Percentiles rank a stretch among this genome's conserved stretches.
Conservation (phyloP, 345 rosid species). For the Lepidium aucheri region DNA sequence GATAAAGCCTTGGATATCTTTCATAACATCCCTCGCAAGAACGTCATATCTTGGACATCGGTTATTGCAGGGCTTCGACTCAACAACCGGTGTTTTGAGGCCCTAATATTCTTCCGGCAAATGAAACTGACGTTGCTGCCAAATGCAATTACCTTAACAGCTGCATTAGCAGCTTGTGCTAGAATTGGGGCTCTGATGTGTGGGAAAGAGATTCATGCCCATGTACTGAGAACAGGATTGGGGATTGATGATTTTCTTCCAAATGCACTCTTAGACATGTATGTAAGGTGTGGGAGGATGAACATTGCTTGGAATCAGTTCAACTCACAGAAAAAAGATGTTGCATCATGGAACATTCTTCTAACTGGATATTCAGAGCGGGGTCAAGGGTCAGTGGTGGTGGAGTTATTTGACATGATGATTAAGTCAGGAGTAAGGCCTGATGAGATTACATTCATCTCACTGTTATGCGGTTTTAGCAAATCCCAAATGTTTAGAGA, state of each 20-base stretch:
- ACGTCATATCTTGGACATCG: constrained; percentile 84
- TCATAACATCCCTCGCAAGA: constrained; percentile 48
- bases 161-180: constrained; percentile 74
- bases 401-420: constrained; percentile 57
- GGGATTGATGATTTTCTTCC: constrained; percentile 52
- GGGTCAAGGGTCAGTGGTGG: constrained; percentile 53
- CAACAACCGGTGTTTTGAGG: constrained; percentile 69
- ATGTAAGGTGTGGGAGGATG: constrained; percentile 75
- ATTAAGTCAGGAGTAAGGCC: constrained; percentile 44
- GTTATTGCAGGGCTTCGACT: constrained; percentile 63
- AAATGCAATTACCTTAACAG: constrained; percentile 54
- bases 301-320: constrained; percentile 55
- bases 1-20: constrained; percentile 65
- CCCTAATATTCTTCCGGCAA: constrained; percentile 54
- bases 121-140: constrained; percentile 58
- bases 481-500: constrained; percentile 66
- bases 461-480: constrained; percentile 69
- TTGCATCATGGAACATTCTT: constrained; percentile 77
- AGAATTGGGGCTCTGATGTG: constrained; percentile 75
- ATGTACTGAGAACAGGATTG: constrained; percentile 46
- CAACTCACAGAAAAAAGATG: constrained; percentile 44
- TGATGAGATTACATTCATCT: constrained; percentile 67
- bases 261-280: constrained; percentile 69
- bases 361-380: constrained; percentile 63
- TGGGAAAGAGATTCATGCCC: constrained; percentile 79